phyloP scores from a whole-genome alignment of 495 filamentous ascomycete genomes.

The Hypoxylon rickii region DNA sequence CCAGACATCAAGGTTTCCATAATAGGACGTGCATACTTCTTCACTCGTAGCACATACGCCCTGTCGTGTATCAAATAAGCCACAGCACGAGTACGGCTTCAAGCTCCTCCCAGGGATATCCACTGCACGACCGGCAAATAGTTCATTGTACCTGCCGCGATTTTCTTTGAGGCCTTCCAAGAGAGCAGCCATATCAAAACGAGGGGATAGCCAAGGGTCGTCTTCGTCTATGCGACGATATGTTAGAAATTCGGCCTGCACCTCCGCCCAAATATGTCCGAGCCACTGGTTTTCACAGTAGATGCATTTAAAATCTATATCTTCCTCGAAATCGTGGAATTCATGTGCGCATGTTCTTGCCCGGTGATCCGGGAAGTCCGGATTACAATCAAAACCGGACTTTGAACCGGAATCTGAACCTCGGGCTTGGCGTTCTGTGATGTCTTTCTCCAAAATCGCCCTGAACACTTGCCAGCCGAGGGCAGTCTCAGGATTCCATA shows the following conservation, averaged over 20 bases:
- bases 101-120: not conserved
- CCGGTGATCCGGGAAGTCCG: not conserved
- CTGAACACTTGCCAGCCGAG: constrained; percentile 5
- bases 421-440: not conserved
- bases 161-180: not conserved
- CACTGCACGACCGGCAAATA: not conserved
- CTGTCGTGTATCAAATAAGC: not conserved
- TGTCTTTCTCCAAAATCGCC: not conserved
- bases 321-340: not conserved
- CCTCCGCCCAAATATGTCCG: constrained; percentile 8
- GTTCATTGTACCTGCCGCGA: not conserved
- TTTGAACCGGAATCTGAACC: not conserved
- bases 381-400: not conserved
- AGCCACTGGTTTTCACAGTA: constrained; percentile 10
- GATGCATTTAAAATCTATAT: not conserved
- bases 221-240: constrained; percentile 13
- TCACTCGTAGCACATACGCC: constrained; percentile 4
- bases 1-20: constrained; percentile 22
- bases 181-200: constrained; percentile 6
- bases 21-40: constrained; percentile 16
- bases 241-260: constrained; percentile 21
- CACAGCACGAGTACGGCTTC: not conserved
- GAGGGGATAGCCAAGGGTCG: constrained; percentile 9
- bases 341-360: not conserved
- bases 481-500: constrained; percentile 1